Evolutionary conservation across 139 green algal species (phyloP).

Genomic region (Mychonastes homosphaera): DNA sequence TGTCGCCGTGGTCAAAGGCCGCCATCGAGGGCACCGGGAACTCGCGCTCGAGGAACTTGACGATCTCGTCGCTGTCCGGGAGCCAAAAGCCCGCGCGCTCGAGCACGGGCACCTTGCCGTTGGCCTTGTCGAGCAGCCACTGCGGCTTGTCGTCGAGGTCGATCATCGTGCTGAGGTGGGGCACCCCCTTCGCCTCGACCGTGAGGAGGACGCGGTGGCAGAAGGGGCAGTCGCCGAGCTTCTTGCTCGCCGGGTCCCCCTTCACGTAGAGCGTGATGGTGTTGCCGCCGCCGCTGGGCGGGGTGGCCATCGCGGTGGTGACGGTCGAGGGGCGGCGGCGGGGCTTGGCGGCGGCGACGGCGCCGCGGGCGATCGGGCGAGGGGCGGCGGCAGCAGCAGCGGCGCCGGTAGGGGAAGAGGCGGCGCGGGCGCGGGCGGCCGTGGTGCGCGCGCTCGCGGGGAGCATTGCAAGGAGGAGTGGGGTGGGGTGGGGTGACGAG

Average conservation of each 20-base stretch:
- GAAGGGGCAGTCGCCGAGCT: slow-evolving; percentile 67
- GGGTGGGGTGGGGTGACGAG: no score
- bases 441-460: no score
- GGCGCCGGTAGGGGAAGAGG: no score
- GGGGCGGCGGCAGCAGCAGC: no score
- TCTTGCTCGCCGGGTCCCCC: slow-evolving; percentile 30
- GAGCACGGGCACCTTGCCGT: slow-evolving; percentile 75
- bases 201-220: slow-evolving; percentile 78
- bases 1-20: no score
- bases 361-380: no score
- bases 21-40: slow-evolving; percentile 44
- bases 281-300: no score
- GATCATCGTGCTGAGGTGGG: slow-evolving; percentile 53
- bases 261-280: slow-evolving; percentile 46
- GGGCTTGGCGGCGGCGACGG: no score
- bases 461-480: no score
- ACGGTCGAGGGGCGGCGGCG: no score
- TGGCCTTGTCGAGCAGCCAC: slow-evolving; percentile 60
- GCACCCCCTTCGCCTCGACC: slow-evolving; percentile 64
- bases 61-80: slow-evolving; percentile 49
- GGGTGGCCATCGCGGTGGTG: no score
- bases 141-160: slow-evolving; percentile 77
- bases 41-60: slow-evolving; percentile 57
- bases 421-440: no score
- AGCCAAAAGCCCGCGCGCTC: slow-evolving; percentile 39